Percentiles rank a stretch among this genome's conserved stretches.
Evolutionary conservation across 106 monocot genomes (phyloP).

Genomic region (Hemerocallis citrina): DNA sequence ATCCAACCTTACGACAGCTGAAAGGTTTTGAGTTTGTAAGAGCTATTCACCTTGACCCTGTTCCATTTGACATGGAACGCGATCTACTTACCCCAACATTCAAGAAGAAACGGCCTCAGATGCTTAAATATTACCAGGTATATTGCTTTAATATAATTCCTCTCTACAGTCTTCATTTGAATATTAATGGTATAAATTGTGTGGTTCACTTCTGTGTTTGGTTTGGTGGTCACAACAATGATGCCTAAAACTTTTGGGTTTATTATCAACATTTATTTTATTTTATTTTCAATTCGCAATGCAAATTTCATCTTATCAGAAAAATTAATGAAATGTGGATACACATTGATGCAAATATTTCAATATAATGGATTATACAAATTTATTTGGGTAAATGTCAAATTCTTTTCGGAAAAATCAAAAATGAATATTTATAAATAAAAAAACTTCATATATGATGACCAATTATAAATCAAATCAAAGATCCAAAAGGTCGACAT

Average conservation of each 20-base stretch:
- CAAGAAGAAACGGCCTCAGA: conserved; percentile 89
- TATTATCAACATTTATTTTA: neutral
- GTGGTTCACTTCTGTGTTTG: neutral
- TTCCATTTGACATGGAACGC: conserved; percentile 86
- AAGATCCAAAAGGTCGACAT: too few relatives aligned
- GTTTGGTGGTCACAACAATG: too few relatives aligned
- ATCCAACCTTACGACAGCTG: conserved; percentile 37
- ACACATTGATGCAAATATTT: neutral
- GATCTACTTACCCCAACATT: conserved; percentile 88
- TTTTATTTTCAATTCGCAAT: neutral
- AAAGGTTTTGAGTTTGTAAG: conserved; percentile 89
- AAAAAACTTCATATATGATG: too few relatives aligned
- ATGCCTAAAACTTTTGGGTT: neutral
- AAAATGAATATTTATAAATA: too few relatives aligned
- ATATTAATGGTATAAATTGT: neutral
- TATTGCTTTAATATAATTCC: neutral
- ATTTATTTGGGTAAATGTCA: too few relatives aligned
- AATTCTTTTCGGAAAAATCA: too few relatives aligned
- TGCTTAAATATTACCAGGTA: conserved; percentile 94
- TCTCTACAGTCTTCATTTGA: neutral
- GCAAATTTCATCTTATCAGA: neutral
- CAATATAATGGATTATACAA: too few relatives aligned
- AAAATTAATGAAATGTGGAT: neutral
- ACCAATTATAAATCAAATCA: too few relatives aligned
- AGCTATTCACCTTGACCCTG: conserved; percentile 80